A percentile compares a stretch with the other conserved stretches of the same genome.
Evolutionary conservation across 805 yeast genomes (phyloP).

Genomic region (Saccharomyces mikatae): DNA sequence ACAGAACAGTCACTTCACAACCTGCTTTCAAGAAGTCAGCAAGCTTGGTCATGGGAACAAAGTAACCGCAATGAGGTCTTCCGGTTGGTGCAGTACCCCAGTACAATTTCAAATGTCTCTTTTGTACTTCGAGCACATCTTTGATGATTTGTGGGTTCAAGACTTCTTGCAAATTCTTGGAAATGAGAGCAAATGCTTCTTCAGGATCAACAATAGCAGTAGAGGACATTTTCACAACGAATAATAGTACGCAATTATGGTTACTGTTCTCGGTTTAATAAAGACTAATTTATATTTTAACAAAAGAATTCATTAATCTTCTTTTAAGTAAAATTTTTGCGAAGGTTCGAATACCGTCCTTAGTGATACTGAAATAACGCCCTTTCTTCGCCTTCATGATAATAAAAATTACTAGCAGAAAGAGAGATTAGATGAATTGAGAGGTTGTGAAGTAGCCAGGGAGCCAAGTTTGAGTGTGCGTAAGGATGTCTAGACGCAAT

Average conservation of each 20-base stretch:
- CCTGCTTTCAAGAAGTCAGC: conserved; percentile 90
- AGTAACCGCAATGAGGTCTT: conserved; percentile 96
- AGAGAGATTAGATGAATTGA: not conserved
- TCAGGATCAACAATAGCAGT: conserved; percentile 37
- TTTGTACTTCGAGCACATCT: conserved; percentile 69
- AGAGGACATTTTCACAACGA: not conserved
- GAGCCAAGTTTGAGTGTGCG: not conserved
- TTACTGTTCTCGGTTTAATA: not conserved
- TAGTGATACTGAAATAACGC: not conserved
- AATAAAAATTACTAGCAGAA: not conserved
- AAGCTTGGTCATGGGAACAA: conserved; percentile 92
- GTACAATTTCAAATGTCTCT: conserved; percentile 78
- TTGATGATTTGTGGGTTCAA: conserved; percentile 82
- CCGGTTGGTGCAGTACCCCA: conserved; percentile 99
- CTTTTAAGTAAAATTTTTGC: not conserved
- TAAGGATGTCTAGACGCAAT: not conserved
- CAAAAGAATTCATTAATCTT: not conserved
- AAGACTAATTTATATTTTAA: not conserved
- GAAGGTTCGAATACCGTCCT: not conserved
- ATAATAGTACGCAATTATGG: not conserved
- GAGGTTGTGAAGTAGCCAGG: not conserved
- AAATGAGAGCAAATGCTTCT: conserved; percentile 65
- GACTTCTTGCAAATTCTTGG: conserved; percentile 85
- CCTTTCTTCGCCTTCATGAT: not conserved
- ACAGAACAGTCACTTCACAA: conserved; percentile 80